A percentile compares a stretch with the other conserved stretches of the same genome.
These are phyloP conservation scores for Saturnispora besseyi DNA, from an alignment of 805 yeast species.

Conservation along the genomic window DNA sequence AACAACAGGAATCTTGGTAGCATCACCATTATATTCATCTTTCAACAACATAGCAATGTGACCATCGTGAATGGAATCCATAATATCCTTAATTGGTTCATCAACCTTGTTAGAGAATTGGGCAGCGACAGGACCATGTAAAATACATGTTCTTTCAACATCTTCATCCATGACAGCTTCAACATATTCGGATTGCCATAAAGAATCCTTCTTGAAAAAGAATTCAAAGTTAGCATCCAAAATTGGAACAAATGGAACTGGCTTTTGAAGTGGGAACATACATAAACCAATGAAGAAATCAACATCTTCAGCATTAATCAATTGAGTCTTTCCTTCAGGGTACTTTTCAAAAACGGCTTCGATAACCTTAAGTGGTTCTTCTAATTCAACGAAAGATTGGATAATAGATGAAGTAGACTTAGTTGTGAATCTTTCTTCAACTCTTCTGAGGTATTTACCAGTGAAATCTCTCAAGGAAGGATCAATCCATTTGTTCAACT, in stretches of 20 bases:
- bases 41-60: constrained; percentile 63
- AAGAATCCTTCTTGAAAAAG: constrained; percentile 96
- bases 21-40: constrained; percentile 66
- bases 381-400: constrained; percentile 63
- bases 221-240: constrained; percentile 90
- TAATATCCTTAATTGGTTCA: constrained; percentile 86
- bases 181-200: constrained; percentile 97
- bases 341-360: constrained; percentile 55
- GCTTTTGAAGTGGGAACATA: constrained; percentile 81
- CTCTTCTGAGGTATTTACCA: constrained; percentile 83
- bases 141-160: constrained; percentile 97
- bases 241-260: constrained; percentile 95
- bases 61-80: constrained; percentile 85
- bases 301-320: constrained; percentile 89
- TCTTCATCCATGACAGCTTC: constrained; percentile 94
- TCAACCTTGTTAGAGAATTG: constrained; percentile 77
- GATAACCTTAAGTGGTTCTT: constrained; percentile 54
- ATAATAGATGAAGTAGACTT: constrained; percentile 53
- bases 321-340: constrained; percentile 70
- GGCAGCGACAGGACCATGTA: constrained; percentile 98
- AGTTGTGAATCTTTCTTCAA: constrained; percentile 88
- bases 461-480: constrained; percentile 73
- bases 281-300: constrained; percentile 85
- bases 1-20: constrained; percentile 68
- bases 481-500: constrained; percentile 84